Evolutionary conservation across 2,329 filamentous ascomycete species (phyloP).

Genomic region (Hypoxylon sp.): DNA sequence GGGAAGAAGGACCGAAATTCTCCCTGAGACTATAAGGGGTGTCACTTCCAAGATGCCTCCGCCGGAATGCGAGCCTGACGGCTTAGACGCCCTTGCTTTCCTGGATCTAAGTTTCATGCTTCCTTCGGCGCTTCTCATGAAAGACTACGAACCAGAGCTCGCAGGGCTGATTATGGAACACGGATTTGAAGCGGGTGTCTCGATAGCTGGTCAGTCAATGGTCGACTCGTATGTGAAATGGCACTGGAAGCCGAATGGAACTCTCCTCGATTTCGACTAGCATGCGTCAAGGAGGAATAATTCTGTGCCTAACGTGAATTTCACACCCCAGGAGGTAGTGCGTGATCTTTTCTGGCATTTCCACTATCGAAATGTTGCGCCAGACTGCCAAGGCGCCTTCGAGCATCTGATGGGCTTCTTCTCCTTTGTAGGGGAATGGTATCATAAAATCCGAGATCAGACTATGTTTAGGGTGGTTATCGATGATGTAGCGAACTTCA

Average conservation of each 20-base stretch:
- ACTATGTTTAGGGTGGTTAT: slow-evolving; percentile 1
- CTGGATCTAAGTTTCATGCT: slow-evolving; percentile 10
- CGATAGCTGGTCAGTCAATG: not conserved
- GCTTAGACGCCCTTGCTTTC: not conserved
- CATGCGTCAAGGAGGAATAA: not conserved
- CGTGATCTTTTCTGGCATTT: not conserved
- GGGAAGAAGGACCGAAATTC: not conserved
- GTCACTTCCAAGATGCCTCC: not conserved
- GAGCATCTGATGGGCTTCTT: slow-evolving; percentile 2
- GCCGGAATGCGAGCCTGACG: not conserved
- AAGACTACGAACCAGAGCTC: slow-evolving; percentile 3
- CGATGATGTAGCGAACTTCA: slow-evolving; percentile 3
- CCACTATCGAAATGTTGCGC: not conserved
- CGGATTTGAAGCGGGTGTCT: not conserved
- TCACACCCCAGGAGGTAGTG: slow-evolving; percentile 9
- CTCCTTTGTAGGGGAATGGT: not conserved
- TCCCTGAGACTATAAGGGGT: not conserved
- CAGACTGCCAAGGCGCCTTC: not conserved
- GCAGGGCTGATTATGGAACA: not conserved
- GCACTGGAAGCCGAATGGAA: slow-evolving; percentile 8
- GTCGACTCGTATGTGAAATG: not conserved
- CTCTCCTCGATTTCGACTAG: slow-evolving; percentile 13
- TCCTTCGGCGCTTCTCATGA: not conserved
- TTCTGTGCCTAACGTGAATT: not conserved
- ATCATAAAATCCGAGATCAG: not conserved